Base-by-base conservation (phyloP, 179 eudicot genomes). In the Vitellaria paradoxa region DNA sequence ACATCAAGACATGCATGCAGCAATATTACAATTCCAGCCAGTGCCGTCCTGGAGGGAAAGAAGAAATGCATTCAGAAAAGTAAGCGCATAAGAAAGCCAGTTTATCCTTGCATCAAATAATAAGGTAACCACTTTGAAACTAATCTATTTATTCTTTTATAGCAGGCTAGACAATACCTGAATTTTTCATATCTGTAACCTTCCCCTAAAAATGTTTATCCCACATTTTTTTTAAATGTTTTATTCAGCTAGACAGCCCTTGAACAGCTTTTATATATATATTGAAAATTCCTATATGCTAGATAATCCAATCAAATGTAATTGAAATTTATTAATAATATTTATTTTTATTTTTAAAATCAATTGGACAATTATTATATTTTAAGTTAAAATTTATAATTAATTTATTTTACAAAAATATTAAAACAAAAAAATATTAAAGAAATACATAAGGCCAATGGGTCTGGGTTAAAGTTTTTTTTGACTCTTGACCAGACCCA, bases 1-100 rank as follows among this genome's bases (percentile, higher is more conserved):
- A 93, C 84, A 79, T 95, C 97, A 52, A 95, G 98, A 78, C 98
- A 93, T 2, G 95, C 90, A 50, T 95, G 98, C 70, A 95, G 84
- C 87, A 87, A 57, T 20, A 85, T 89, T 50, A 93, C 85, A 13
- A 95, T 80, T 67, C 99, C 99, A 82, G 92, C 99, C 72, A 93
- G 91, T 14, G 99, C 94, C 68, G 85, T 93, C 86, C 99, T 95
- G 72, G 20, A 82, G 50, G 46, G 59, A 62, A 26, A 50, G 0
- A 55, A 17, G 68, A n/a, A 70, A 64, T n/a, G 74, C 15, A 15
- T 50, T 7, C 9, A 50, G 11, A 50, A 4, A 50, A 5, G 9
- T 66, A 3, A 6, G 7, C 3, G 5, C 20, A 74, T 68, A 24
- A 5, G 45, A 57, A 26, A 68, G 65, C 18, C 53, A 14, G 45